Percentiles rank a stretch among this genome's conserved stretches.
Evolutionary conservation across 176 grass and related monocot genomes (phyloP).

Genomic region (Eremochloa ophiuroides): DNA sequence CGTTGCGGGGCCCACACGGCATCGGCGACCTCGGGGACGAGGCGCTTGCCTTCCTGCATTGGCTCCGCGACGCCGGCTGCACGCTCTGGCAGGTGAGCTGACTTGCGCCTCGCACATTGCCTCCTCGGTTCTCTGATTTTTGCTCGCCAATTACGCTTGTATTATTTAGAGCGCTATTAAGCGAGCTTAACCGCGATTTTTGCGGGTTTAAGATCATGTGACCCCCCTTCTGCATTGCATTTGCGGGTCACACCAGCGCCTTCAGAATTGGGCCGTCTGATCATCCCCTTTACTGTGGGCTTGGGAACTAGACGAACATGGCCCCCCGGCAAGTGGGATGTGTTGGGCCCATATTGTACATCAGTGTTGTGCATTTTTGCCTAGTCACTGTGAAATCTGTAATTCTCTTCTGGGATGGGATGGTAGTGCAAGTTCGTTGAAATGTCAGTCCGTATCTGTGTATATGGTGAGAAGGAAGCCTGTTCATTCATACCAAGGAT

Average conservation of each 20-base stretch:
- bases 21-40: constrained; percentile 80
- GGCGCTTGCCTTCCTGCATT: constrained; percentile 62
- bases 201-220: neutral
- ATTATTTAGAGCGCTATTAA: constrained; percentile 3
- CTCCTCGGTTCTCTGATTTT: neutral
- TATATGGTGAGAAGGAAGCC: neutral
- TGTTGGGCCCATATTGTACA: neutral
- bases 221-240: neutral
- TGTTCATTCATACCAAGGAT: neutral
- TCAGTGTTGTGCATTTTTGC: neutral
- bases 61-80: constrained; percentile 68
- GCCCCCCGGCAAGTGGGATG: neutral
- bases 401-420: neutral
- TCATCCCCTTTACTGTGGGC: neutral
- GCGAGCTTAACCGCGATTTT: constrained; percentile 4
- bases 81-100: constrained; percentile 79
- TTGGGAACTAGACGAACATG: neutral
- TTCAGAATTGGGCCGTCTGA: neutral
- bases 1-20: constrained; percentile 63
- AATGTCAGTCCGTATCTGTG: neutral
- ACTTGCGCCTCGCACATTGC: constrained; percentile 10
- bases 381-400: neutral
- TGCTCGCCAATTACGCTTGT: neutral
- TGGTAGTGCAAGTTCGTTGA: neutral
- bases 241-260: neutral